phyloP scores from a whole-genome alignment of 805 yeast species.

The Ogataea parapolymorpha region DNA sequence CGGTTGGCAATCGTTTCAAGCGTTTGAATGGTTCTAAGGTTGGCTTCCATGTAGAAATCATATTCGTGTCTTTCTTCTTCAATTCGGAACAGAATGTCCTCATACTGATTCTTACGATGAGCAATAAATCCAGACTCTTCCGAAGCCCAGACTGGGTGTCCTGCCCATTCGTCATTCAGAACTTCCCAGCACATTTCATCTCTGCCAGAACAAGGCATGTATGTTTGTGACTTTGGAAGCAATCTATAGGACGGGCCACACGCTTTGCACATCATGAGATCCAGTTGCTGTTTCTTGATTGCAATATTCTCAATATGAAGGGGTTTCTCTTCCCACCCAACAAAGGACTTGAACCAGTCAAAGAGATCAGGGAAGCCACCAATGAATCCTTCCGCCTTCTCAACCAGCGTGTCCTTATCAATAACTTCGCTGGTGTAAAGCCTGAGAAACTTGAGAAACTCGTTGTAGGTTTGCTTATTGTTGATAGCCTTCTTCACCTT shows the following conservation, averaged over 20 bases:
- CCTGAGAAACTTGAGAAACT: conserved; percentile 84
- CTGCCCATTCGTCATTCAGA: conserved; percentile 97
- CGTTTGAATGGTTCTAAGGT: conserved; percentile 90
- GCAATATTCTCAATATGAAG: conserved; percentile 82
- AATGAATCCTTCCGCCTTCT: conserved; percentile 78
- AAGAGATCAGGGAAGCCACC: conserved; percentile 78
- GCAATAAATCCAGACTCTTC: conserved; percentile 99
- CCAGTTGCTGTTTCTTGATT: conserved; percentile 87
- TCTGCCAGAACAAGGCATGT: conserved; percentile 96
- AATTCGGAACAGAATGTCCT: conserved; percentile 88
- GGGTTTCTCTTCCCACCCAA: conserved; percentile 84
- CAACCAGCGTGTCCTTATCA: conserved; percentile 77
- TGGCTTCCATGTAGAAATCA: conserved; percentile 93
- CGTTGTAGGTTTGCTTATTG: conserved; percentile 86
- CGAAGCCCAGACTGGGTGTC: conserved; percentile 99
- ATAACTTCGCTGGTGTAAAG: conserved; percentile 88
- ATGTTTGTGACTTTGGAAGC: conserved; percentile 89
- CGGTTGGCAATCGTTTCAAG: conserved; percentile 93
- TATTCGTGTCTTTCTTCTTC: conserved; percentile 98
- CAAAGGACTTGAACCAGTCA: conserved; percentile 89
- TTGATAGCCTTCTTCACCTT: conserved; percentile 85
- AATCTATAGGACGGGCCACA: conserved; percentile 94
- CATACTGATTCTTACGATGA: conserved; percentile 97
- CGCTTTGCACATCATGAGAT: conserved; percentile 84
- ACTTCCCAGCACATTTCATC: conserved; percentile 99